phyloP scores from a whole-genome alignment of 441 rosid genomes.

The Erysimum pusillum region DNA sequence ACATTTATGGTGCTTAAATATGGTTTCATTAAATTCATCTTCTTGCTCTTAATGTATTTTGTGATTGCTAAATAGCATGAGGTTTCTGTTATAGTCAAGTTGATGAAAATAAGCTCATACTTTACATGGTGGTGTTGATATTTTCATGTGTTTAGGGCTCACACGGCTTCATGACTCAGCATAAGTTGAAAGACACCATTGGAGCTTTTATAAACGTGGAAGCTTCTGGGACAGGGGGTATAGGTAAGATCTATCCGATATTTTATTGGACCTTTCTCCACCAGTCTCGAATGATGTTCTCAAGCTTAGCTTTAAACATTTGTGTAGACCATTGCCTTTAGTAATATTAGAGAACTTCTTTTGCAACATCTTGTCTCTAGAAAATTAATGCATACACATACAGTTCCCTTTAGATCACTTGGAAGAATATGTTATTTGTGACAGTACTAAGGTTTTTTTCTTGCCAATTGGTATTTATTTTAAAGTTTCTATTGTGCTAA shows the following conservation, averaged over 20 bases:
- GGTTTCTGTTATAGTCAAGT: conserved; percentile 20
- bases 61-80: conserved; percentile 7
- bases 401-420: not conserved
- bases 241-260: conserved; percentile 61
- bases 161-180: conserved; percentile 91
- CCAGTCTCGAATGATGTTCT: conserved; percentile 2
- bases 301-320: not conserved
- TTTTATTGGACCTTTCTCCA: conserved; percentile 1
- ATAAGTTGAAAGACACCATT: conserved; percentile 85
- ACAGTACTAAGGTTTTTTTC: conserved; percentile 5
- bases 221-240: conserved; percentile 97
- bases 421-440: not conserved
- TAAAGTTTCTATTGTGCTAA: not conserved
- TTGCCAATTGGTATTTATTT: conserved; percentile 11
- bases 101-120: conserved; percentile 21
- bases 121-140: conserved; percentile 12
- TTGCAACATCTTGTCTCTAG: conserved; percentile 12
- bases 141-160: conserved; percentile 73
- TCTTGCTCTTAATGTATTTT: not conserved
- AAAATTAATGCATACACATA: conserved; percentile 6
- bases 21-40: not conserved
- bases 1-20: conserved; percentile 5
- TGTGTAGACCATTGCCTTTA: conserved; percentile 14
- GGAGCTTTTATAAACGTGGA: conserved; percentile 97
- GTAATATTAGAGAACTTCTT: conserved; percentile 10